A percentile compares a stretch with the other conserved stretches of the same genome.
Evolutionary conservation across 306 rosid genomes (phyloP).

Genomic region (Lathyrus aphaca): DNA sequence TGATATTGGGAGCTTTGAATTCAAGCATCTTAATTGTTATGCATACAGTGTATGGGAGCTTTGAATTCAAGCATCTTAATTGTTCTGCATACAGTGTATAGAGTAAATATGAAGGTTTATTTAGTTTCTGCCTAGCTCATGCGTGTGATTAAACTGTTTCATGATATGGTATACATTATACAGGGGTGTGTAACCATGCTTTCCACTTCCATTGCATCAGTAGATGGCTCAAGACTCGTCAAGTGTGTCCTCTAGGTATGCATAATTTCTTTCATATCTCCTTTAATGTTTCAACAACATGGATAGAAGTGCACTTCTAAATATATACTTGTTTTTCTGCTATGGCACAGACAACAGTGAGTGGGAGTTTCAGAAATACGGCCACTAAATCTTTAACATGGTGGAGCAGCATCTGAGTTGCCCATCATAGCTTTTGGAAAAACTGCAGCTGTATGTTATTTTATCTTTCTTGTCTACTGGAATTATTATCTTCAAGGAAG

Average conservation of each 20-base stretch:
- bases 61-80: background rate
- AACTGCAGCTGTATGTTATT: background rate
- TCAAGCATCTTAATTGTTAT: too few species aligned
- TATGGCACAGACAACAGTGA: conserved; percentile 76
- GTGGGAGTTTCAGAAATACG: conserved; percentile 97
- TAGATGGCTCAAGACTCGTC: conserved; percentile 63
- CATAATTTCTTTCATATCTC: conserved; percentile 23
- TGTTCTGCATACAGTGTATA: background rate
- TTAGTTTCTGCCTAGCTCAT: conserved; percentile 29
- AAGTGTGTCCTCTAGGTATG: conserved; percentile 78
- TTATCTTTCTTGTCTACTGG: conserved; percentile 7
- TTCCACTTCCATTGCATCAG: conserved; percentile 64
- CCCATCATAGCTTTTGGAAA: conserved; percentile 31
- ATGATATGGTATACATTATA: conserved; percentile 23
- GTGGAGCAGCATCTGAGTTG: conserved; percentile 25
- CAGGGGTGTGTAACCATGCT: conserved; percentile 63
- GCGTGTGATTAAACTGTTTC: conserved; percentile 22
- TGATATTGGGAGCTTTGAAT: too few species aligned
- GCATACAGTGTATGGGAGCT: too few species aligned
- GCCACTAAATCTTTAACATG: conserved; percentile 63
- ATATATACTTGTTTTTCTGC: conserved; percentile 11
- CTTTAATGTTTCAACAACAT: background rate
- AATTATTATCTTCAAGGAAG: conserved; percentile 23
- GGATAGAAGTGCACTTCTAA: conserved; percentile 21
- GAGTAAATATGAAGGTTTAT: background rate